Percentiles rank a stretch among this genome's conserved stretches.
phyloP scores from a whole-genome alignment of 345 rosid genomes.

The Heritiera fomes region DNA sequence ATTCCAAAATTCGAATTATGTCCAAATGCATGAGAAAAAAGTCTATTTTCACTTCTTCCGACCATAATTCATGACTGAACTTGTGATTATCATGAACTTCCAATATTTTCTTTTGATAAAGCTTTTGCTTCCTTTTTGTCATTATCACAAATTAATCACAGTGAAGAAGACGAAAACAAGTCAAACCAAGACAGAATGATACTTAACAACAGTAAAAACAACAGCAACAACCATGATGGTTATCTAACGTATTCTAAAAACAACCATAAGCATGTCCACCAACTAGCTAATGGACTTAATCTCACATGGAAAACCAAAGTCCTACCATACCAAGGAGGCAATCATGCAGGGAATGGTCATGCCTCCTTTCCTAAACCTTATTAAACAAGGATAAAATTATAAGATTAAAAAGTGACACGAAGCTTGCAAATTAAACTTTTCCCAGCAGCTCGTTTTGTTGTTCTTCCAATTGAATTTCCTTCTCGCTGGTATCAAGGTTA shows the following conservation, averaged over 20 bases:
- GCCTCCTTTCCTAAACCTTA: neutral
- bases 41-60: too few relatives aligned
- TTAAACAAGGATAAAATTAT: too few relatives aligned
- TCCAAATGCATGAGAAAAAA: too few relatives aligned
- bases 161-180: neutral
- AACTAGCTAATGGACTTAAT: neutral
- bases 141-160: neutral
- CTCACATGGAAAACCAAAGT: too few relatives aligned
- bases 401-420: neutral
- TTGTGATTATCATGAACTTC: neutral
- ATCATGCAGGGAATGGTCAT: conserved; percentile 27
- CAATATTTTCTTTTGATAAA: neutral
- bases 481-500: conserved; percentile 40
- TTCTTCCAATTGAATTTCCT: conserved; percentile 23
- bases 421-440: conserved; percentile 14
- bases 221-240: neutral
- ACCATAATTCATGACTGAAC: neutral
- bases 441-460: conserved; percentile 16
- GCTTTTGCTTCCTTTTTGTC: neutral
- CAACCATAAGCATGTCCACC: conserved; percentile 8
- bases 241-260: neutral
- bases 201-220: neutral
- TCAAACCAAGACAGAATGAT: neutral
- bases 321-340: conserved; percentile 20
- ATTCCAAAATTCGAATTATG: too few relatives aligned